phyloP scores from a whole-genome alignment of 2,329 filamentous ascomycete species.

The Chalaropsis ovoidea region DNA sequence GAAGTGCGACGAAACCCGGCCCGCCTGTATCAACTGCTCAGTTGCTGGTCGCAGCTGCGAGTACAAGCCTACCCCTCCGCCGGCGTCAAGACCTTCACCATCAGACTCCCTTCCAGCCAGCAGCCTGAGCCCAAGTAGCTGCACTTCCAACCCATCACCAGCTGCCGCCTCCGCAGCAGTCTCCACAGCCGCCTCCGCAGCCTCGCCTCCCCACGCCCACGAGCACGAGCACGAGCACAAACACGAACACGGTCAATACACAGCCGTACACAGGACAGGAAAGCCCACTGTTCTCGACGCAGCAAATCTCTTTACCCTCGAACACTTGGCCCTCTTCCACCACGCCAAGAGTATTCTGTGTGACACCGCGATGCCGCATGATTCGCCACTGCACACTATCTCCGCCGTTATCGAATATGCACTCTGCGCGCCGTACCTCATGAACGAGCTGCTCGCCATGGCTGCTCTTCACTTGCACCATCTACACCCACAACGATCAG shows the following conservation, averaged over 20 bases:
- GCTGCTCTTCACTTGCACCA: slow-evolving; percentile 37
- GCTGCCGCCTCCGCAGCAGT: not conserved
- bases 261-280: not conserved
- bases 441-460: slow-evolving; percentile 40
- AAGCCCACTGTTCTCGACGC: not conserved
- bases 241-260: not conserved
- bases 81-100: not conserved
- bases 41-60: slow-evolving; percentile 34
- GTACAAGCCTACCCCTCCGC: slow-evolving; percentile 27
- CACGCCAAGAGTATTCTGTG: slow-evolving; percentile 31
- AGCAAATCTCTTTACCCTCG: slow-evolving; percentile 31
- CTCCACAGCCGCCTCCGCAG: too few relatives aligned
- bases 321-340: slow-evolving; percentile 34
- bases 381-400: not conserved
- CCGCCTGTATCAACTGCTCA: slow-evolving; percentile 36
- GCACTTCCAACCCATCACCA: not conserved
- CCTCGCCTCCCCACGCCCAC: too few relatives aligned
- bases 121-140: not conserved
- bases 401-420: slow-evolving; percentile 26
- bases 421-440: slow-evolving; percentile 36
- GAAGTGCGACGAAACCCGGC: slow-evolving; percentile 37
- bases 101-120: not conserved
- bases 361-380: slow-evolving; percentile 26
- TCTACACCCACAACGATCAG: slow-evolving; percentile 28
- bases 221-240: too few relatives aligned